These are phyloP conservation scores for Aspergillus bertholletiae DNA, from an alignment of 495 filamentous ascomycete genomes.

Conservation along the genomic window DNA sequence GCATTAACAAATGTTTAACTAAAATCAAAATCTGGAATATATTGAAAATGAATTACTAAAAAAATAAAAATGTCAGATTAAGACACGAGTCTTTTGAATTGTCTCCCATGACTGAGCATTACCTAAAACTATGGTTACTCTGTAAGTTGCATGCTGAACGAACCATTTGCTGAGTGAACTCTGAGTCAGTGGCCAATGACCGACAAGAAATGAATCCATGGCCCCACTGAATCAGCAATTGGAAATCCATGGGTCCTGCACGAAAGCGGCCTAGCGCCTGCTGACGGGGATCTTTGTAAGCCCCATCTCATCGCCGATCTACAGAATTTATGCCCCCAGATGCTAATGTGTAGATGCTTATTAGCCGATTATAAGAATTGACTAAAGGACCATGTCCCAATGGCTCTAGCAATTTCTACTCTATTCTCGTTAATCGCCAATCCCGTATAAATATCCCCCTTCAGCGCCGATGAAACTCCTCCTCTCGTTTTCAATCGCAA, in stretches of 20 bases:
- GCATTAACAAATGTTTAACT: too few species aligned
- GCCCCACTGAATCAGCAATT: constrained; percentile 6
- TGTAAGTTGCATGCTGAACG: too few species aligned
- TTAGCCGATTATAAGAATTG: constrained; percentile 17
- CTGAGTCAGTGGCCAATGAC: not conserved
- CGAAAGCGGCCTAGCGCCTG: constrained; percentile 11
- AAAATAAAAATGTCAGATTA: too few species aligned
- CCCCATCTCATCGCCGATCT: not conserved
- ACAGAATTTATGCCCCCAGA: not conserved
- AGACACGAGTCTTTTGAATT: too few species aligned
- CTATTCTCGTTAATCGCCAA: constrained; percentile 12
- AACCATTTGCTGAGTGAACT: not conserved
- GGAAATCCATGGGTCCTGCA: not conserved
- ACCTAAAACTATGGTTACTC: not conserved
- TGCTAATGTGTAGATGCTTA: constrained; percentile 6
- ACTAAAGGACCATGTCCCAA: constrained; percentile 18
- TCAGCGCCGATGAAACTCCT: constrained; percentile 39
- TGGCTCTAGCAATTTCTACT: constrained; percentile 30
- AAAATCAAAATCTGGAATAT: too few species aligned
- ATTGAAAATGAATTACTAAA: too few species aligned
- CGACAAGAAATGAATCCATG: not conserved
- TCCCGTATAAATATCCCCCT: constrained; percentile 31
- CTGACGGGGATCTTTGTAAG: constrained; percentile 34
- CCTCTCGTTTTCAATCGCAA: constrained; percentile 41
- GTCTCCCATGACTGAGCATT: not conserved